Base-by-base conservation (phyloP, 805 yeast genomes). In the Spathaspora arborariae region DNA sequence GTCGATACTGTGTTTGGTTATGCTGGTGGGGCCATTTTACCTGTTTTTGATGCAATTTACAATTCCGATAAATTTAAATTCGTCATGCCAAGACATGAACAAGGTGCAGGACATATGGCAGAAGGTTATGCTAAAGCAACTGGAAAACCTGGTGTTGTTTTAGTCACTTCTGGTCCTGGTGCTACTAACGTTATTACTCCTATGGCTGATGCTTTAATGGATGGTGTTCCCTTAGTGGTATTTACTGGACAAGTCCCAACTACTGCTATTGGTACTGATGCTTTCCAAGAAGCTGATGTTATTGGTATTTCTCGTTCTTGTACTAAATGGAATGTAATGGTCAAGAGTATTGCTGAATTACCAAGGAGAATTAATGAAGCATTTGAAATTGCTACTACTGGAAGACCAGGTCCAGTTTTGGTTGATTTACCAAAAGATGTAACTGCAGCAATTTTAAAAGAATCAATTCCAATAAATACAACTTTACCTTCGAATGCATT, bases 71-170 rank as follows among this genome's bases (percentile, higher is more conserved):
- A 86, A 60, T 92, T 94, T 77, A 81, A 84, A 56, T 94, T 94
- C 63, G 88, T 94, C 47, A 74, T 94, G 53, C 99, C 99, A 42
- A 81, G 95, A 60, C 98, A 94, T 67, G 99, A 94, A 70, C 99
- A 94, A 72, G 99, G 99, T 65, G 99, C 98, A 15, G 99, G 99
- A 45, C 99, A 94, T 70, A 94, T 94, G 98, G 99, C 99, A 47
- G 97, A 94, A 72, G 99, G 99, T 50, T 94, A 94, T 57, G 97
- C 99, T 47, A 79, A 96, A 56, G 99, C 96, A 36, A 71, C 82
- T 16, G 99, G 98, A 49, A 94, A 88, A 69, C 95, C 97, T 11
- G 99, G 99, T 72, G 96, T 94, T 54, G 98, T 94, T 42, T 75
- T 94, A 59, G 99, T 94, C 44, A 94, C 99, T n/a, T 89, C 97